Evolutionary conservation across 305 asterid genomes (phyloP).

Genomic region (Lippia alba): DNA sequence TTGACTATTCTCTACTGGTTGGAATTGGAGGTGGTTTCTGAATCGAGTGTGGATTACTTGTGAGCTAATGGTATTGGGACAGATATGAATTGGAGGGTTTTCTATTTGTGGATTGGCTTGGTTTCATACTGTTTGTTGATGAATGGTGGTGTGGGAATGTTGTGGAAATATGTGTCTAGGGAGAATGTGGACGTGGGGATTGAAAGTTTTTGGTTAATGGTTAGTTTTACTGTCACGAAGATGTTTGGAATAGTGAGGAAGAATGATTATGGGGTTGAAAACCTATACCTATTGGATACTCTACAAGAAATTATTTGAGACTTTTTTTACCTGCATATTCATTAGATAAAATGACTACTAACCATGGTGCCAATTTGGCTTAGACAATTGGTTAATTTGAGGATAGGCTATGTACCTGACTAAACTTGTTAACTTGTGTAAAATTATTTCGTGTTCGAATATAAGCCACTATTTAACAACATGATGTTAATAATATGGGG

Average conservation of each 20-base stretch:
- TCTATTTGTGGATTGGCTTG: not conserved
- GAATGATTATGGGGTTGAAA: not conserved
- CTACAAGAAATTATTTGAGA: not conserved
- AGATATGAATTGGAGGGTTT: not conserved
- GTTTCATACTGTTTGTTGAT: conserved; percentile 7
- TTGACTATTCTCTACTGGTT: not conserved
- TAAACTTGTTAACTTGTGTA: conserved; percentile 7
- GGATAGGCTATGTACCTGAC: not conserved
- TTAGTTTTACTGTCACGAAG: not conserved
- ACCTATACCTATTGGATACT: conserved; percentile 3
- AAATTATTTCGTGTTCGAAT: not conserved
- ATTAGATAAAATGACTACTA: not conserved
- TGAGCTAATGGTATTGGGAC: not conserved
- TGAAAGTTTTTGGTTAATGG: conserved; percentile 5
- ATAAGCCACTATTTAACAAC: not conserved
- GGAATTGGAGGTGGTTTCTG: conserved; percentile 3
- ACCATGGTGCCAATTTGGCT: not conserved
- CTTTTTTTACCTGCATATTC: not conserved
- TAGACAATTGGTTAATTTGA: not conserved
- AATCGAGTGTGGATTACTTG: not conserved
- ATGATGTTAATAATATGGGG: not conserved
- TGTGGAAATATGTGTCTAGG: conserved; percentile 6
- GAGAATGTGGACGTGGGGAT: conserved; percentile 14
- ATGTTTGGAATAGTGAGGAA: not conserved
- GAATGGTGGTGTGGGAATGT: not conserved